Evolutionary conservation across 2,329 filamentous ascomycete species (phyloP), one percentile per base, ranked within the genome.

Genomic region (Colletotrichum sp.): DNA sequence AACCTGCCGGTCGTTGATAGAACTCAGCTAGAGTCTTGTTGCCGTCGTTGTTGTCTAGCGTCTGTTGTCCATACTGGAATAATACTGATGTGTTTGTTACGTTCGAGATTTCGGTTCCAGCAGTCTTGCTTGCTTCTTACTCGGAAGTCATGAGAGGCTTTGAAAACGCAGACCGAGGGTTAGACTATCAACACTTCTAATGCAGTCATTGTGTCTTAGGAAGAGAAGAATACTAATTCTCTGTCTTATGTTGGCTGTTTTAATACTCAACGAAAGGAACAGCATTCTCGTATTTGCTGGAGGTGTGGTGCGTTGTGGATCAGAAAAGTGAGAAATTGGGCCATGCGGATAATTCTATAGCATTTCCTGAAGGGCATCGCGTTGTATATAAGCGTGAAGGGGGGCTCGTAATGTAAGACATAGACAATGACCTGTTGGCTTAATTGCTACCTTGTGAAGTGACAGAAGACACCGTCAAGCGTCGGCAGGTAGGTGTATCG

Each of bases 291-390:
- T 49, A n/a, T n/a, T 49, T 49, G 39, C 9, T 49, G 6, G 39
- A 49, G 5, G 5, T 6, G 39, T 12, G 19, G 39, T 7, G 39
- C 1, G 4, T 22, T 49, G 39, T 22, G 19, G 9, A n/a, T n/a
- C 9, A n/a, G 39, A 12, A 49, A 12, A n/a, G 19, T 49, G 19
- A 22, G 19, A 4, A 49, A 49, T 49, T 11, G 3, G 39, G 19
- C 9, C 5, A n/a, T 12, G 6, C 39, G 19, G 39, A 49, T n/a
- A 49, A 1, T 12, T n/a, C 5, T 12, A n/a, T n/a, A 19, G 1
- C 11, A 49, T 9, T n/a, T 12, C 1, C 39, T 0, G 6, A 44
- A 1, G 19, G 1, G 1, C n/a, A 12, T 11, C 39, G 9, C 19
- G 1, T 12, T 11, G 0, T n/a, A 49, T n/a, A 2, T 49, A 11